phyloP scores from a whole-genome alignment of 2,329 filamentous ascomycete species.

The Chrysoporthe deuterocubensis region DNA sequence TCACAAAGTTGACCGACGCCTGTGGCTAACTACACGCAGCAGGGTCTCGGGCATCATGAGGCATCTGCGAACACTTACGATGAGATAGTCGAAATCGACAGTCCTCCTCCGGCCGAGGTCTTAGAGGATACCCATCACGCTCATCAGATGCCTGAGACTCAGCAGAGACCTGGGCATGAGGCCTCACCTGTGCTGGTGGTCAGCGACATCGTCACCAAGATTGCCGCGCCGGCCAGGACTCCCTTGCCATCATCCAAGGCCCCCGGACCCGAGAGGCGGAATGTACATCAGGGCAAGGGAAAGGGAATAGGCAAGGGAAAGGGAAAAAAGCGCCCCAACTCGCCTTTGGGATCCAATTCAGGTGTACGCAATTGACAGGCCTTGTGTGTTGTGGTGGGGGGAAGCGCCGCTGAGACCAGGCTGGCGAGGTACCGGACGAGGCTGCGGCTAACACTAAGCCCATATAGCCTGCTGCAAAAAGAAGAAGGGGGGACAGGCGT shows the following conservation, averaged over 20 bases:
- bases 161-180: not conserved
- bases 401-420: too few species aligned
- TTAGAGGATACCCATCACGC: not conserved
- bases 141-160: not conserved
- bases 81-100: not conserved
- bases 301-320: not conserved
- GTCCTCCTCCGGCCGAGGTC: not conserved
- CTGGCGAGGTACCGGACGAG: not conserved
- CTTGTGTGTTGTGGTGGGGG: not conserved
- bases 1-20: not conserved
- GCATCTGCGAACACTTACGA: not conserved
- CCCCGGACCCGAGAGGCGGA: not conserved
- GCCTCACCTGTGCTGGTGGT: constrained; percentile 17
- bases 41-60: constrained; percentile 7
- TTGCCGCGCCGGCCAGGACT: not conserved
- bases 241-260: constrained; percentile 7
- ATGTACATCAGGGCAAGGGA: not conserved
- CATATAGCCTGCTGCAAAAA: constrained; percentile 15
- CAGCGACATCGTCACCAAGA: constrained; percentile 19
- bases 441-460: not conserved
- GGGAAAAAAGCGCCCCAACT: constrained; percentile 15
- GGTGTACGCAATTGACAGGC: constrained; percentile 3
- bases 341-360: not conserved
- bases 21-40: not conserved
- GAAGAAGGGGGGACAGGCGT: constrained; percentile 9